phyloP scores from a whole-genome alignment of 2,329 filamentous ascomycete species.

The Fusarium piperis region DNA sequence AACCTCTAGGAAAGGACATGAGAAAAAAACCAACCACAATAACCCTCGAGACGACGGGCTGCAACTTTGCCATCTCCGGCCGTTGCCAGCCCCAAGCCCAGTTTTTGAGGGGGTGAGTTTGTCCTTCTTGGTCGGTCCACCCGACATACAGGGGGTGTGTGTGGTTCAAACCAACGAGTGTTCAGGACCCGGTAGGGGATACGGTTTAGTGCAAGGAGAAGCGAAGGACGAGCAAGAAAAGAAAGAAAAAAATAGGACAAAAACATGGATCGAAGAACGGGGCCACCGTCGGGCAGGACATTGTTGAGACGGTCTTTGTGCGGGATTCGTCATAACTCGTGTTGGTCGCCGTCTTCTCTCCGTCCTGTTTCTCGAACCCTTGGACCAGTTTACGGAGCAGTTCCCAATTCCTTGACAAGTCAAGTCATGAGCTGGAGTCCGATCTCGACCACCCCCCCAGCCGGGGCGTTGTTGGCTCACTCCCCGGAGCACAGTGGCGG shows the following conservation, averaged over 20 bases:
- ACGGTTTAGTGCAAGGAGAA: slow-evolving; percentile 17
- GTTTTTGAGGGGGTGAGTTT: slow-evolving; percentile 15
- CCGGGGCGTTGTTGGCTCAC: background rate
- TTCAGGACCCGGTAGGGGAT: slow-evolving; percentile 3
- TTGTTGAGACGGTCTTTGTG: background rate
- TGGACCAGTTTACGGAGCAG: background rate
- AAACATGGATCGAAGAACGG: background rate
- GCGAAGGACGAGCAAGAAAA: background rate
- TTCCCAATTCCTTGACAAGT: background rate
- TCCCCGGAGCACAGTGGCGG: background rate
- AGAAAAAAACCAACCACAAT: background rate
- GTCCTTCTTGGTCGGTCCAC: slow-evolving; percentile 3
- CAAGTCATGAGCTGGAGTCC: background rate
- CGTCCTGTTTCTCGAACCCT: background rate
- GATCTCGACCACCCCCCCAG: background rate
- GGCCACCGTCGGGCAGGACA: background rate
- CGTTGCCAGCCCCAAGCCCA: background rate
- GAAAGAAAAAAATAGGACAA: background rate
- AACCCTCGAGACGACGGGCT: background rate
- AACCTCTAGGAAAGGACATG: background rate
- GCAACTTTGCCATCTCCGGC: background rate
- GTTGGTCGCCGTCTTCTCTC: background rate
- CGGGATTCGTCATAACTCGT: background rate
- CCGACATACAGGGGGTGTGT: background rate
- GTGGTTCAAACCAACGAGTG: background rate